Base-by-base conservation (phyloP, 192 early-diverging fungal species). In the Oehlia diaphana region DNA sequence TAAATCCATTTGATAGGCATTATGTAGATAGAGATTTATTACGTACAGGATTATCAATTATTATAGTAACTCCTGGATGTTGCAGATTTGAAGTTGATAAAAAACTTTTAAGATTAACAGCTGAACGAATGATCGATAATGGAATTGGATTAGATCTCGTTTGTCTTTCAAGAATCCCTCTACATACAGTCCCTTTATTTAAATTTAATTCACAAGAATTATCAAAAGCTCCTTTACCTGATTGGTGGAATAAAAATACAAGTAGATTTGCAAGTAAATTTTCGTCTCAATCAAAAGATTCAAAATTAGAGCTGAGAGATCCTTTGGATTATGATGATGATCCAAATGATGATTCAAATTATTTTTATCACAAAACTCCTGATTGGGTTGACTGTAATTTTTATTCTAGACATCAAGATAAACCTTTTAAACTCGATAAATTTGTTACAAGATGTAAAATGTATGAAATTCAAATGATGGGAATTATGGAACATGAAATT, bases 301-400 rank as follows among this genome's bases (percentile, higher is more conserved):
- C 82, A 5, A 73, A 80, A 10, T 53, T 81, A 19, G 86, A 85
- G 31, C 78, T 79, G 49, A 74, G 81, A 6, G 89, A 89, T 71
- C 88, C 88, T 35, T 71, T 91, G 9, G 88, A 91, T 33, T 86
- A 88, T 72, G 89, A 91, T 63, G 82, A 83, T 16, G 66, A 81
- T 26, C 82, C 78, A 3, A 77, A 79, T 2, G 83, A 79, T 3
- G 83, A 84, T 10, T 35, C 74, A 35, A 79, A 53, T n/a, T 80
- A 84, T 73, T 82, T 31, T 1, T 89, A 88, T 50, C 94, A 94
- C 83, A 85, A 89, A 78, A 91, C 96, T 68, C 96, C 97, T 0
- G 90, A 94, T 80, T 99, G 97, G 97, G 88, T 98, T 23, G 96
- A 97, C 80, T 92, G 92, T 77, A 95, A 93, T 76, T 99, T 96